Conservation (phyloP, 2,329 filamentous ascomycete species). For the Aspergillus tubingensis region DNA sequence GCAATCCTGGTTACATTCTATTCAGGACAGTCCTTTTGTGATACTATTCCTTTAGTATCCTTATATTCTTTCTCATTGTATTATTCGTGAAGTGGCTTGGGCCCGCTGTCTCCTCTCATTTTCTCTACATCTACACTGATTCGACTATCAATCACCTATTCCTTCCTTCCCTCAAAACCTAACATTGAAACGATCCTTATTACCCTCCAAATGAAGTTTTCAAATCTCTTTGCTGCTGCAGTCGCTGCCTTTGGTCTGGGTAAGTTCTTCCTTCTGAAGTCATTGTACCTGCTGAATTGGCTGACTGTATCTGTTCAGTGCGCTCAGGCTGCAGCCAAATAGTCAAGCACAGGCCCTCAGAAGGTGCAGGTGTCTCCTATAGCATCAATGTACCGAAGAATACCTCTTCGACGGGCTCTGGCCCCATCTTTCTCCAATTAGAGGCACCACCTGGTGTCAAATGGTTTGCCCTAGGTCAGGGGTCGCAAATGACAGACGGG, state of each 20-base stretch:
- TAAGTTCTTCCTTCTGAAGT: neutral
- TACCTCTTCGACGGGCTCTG: conserved; percentile 51
- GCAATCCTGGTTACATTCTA: neutral
- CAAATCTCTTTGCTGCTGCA: neutral
- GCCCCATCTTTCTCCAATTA: conserved; percentile 64
- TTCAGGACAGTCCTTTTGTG: neutral
- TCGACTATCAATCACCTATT: neutral
- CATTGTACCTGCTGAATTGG: neutral
- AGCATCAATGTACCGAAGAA: conserved; percentile 57
- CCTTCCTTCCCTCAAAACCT: neutral
- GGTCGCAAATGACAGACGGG: conserved; percentile 55
- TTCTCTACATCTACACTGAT: neutral
- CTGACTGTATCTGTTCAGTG: conserved; percentile 12
- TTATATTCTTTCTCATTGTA: conserved; percentile 1
- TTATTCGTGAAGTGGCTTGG: neutral
- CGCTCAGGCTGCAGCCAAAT: conserved; percentile 20
- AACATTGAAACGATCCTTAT: neutral
- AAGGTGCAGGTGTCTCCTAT: conserved; percentile 38
- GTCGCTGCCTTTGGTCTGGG: conserved; percentile 6
- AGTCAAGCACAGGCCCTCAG: conserved; percentile 23
- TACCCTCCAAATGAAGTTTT: neutral
- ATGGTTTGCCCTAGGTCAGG: conserved; percentile 64
- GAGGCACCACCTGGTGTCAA: conserved; percentile 40
- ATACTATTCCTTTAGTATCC: neutral
- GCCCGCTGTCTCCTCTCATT: neutral